Conservation (phyloP, 257 asterid species). For the Solanum verrucosum region DNA sequence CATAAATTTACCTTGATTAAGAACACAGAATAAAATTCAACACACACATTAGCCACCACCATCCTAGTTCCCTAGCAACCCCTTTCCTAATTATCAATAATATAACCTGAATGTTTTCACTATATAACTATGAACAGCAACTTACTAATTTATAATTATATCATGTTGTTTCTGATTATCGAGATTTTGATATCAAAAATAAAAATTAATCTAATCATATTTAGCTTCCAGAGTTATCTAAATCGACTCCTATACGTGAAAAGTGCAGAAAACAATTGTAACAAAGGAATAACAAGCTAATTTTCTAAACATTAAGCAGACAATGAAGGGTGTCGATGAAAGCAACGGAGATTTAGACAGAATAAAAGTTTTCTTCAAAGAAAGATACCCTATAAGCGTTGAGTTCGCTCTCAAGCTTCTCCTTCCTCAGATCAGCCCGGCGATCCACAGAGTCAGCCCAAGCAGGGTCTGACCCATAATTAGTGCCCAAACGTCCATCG, state of each 20-base stretch:
- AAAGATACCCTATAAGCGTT: constrained; percentile 66
- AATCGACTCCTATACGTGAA: not conserved
- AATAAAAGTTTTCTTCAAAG: not conserved
- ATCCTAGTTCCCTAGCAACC: not conserved
- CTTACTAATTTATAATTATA: not conserved
- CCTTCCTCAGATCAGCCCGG: constrained; percentile 69
- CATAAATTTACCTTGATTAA: not conserved
- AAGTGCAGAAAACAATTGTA: not conserved
- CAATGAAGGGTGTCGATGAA: not conserved
- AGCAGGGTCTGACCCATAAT: constrained; percentile 44
- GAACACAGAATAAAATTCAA: not conserved
- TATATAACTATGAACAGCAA: not conserved
- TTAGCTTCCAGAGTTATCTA: not conserved
- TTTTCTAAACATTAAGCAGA: not conserved
- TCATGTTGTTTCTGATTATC: not conserved
- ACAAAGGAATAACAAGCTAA: not conserved
- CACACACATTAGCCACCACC: not conserved
- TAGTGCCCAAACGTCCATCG: constrained; percentile 64
- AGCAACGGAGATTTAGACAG: not conserved
- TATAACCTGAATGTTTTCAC: not conserved
- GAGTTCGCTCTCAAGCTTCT: constrained; percentile 88
- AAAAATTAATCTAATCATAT: not conserved
- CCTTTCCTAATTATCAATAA: not conserved
- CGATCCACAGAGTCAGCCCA: constrained; percentile 85
- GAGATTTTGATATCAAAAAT: not conserved